Percentiles rank a stretch among this genome's conserved stretches.
phyloP scores from a whole-genome alignment of 1,284 basidiomycete species.

The Microbotryum lychnidis-dioicae region DNA sequence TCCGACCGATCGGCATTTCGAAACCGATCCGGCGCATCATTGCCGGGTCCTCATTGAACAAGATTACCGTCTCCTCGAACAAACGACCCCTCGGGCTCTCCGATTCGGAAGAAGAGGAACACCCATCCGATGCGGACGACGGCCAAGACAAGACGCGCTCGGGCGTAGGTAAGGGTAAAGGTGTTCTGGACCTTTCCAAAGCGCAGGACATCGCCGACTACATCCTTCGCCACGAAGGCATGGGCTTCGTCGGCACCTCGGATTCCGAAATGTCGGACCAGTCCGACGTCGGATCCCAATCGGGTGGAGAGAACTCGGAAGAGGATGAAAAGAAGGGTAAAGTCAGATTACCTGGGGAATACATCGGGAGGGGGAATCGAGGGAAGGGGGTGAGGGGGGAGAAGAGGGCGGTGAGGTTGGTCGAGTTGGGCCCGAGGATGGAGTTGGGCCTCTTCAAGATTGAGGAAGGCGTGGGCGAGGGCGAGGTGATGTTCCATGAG shows the following conservation, averaged over 20 bases:
- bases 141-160: neutral
- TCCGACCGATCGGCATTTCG: slow-evolving; percentile 89
- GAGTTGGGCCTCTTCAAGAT: slow-evolving; percentile 91
- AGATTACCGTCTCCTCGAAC: slow-evolving; percentile 9
- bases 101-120: neutral
- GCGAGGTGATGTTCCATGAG: slow-evolving; percentile 76
- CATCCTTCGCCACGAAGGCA: slow-evolving; percentile 52
- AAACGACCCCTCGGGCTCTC: neutral
- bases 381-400: slow-evolving; percentile 54
- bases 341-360: slow-evolving; percentile 79
- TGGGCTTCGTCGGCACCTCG: slow-evolving; percentile 45
- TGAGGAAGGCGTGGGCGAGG: slow-evolving; percentile 53
- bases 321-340: slow-evolving; percentile 47
- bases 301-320: slow-evolving; percentile 57
- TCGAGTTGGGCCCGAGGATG: slow-evolving; percentile 92
- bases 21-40: slow-evolving; percentile 83
- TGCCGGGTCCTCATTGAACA: slow-evolving; percentile 52
- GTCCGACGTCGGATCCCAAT: slow-evolving; percentile 37
- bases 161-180: slow-evolving; percentile 33
- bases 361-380: slow-evolving; percentile 88
- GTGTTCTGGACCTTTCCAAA: slow-evolving; percentile 67
- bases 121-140: neutral
- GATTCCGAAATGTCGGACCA: slow-evolving; percentile 54
- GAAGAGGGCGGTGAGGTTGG: slow-evolving; percentile 79
- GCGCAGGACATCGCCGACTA: slow-evolving; percentile 96